Base-by-base conservation (phyloP, 805 yeast species). In the Kluyveromyces starmeri region DNA sequence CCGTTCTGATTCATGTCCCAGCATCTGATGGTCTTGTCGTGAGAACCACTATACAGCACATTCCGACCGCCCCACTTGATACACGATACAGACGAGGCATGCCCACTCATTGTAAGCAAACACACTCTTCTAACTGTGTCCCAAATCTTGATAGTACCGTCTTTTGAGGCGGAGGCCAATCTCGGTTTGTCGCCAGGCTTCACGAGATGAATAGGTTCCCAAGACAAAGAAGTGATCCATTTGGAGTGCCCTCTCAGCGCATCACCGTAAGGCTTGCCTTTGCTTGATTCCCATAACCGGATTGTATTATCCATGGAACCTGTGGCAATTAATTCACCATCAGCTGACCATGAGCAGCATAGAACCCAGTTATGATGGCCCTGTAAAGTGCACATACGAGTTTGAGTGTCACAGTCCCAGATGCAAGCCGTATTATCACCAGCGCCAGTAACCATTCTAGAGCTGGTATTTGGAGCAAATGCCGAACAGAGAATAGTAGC, bases 31-130 rank as follows among this genome's bases (percentile, higher is more conserved):
- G 96, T 83, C 53, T 88, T 89, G 59, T 92, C 98, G 52, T 92
- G 97, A 7, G 96, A 86, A 1, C 83, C 88, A 20, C 94, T 75
- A 58, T 88, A 92, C 22, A 92, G 68, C 13, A 80, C 67, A 35
- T 86, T 84, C 29, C 75, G 64, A 2, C 98, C 98, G 38, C 96
- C 83, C 98, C 98, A 92, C 57, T 79, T 86, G n/a, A 88, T 94
- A 62, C 96, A 85, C 1, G 95, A 79, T 2, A 92, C 96, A 1
- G 94, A 73, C 32, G 82, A 75, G 20, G 85, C 70, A 53, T 92
- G 98, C 0, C 97, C 96, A 36, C 83, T 73, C 68, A 92, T 62
- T 2, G 94, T 79, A 54, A 71, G 66, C 34, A 71, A 49, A 47
- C 86, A 75, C 2, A 67, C 69, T 45, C 95, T 71, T 27, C 78